A percentile compares a stretch with the other conserved stretches of the same genome.
phyloP scores from a whole-genome alignment of 2,329 filamentous ascomycete genomes.

The Dryadomyces quercus-mongolicae region DNA sequence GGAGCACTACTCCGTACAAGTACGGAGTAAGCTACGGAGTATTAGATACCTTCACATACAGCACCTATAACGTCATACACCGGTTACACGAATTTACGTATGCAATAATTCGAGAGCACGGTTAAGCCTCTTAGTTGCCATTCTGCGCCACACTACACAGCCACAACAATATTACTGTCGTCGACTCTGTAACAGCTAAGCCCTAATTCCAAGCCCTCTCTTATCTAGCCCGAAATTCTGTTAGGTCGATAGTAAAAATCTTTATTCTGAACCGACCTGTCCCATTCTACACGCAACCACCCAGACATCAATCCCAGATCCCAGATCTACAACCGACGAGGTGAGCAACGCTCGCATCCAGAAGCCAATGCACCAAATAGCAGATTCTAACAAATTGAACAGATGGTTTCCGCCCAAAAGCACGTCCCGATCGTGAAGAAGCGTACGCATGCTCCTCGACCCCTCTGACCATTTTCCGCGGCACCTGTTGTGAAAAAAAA shows the following conservation, averaged over 20 bases:
- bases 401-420: constrained; percentile 99
- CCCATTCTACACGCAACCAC: neutral
- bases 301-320: neutral
- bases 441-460: constrained; percentile 50
- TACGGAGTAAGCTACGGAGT: no score
- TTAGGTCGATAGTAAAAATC: neutral
- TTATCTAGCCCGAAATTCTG: neutral
- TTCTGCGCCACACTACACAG: no score
- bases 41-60: neutral
- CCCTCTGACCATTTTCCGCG: neutral
- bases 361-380: neutral
- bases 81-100: no score
- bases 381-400: constrained; percentile 6
- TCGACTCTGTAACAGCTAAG: neutral
- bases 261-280: neutral
- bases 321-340: neutral
- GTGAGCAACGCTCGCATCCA: neutral
- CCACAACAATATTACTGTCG: no score
- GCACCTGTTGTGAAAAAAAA: neutral
- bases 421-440: constrained; percentile 99
- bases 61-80: neutral
- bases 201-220: constrained; percentile 4
- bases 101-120: no score
- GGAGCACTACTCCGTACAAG: no score
- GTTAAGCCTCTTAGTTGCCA: no score